phyloP scores from a whole-genome alignment of 2,329 filamentous ascomycete genomes.

The Arachnomyces sp. region DNA sequence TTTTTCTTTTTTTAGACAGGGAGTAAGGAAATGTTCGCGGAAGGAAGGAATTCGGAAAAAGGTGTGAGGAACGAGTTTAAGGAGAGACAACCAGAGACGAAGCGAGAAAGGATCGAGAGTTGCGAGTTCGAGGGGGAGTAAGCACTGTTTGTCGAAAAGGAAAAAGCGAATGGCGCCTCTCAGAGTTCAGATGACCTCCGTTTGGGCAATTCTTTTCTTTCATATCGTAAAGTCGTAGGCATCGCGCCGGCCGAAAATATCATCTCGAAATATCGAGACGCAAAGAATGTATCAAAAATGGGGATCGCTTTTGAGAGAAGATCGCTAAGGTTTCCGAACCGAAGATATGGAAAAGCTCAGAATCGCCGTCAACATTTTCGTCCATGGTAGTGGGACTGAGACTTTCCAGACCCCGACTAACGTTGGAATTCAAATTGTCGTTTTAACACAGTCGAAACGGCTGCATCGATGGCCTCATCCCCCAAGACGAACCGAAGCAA shows the following conservation, averaged over 20 bases:
- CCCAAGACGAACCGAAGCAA: neutral
- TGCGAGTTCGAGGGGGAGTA: conserved; percentile 1
- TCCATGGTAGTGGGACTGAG: neutral
- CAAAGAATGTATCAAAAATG: conserved; percentile 12
- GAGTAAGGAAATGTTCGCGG: conserved; percentile 4
- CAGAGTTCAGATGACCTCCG: too few species aligned
- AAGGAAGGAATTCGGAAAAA: conserved; percentile 9
- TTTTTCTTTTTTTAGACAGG: too few species aligned
- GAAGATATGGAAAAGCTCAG: conserved; percentile 14
- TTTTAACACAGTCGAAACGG: neutral
- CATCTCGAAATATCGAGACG: neutral
- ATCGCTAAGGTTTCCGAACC: conserved; percentile 7
- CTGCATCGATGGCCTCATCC: neutral
- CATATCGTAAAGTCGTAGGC: too few species aligned
- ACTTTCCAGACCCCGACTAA: neutral
- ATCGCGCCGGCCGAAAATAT: conserved; percentile 18
- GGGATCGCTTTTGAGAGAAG: too few species aligned
- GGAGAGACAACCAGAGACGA: conserved; percentile 15
- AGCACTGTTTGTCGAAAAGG: too few species aligned
- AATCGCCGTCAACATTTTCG: conserved; percentile 2
- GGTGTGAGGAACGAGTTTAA: conserved; percentile 6
- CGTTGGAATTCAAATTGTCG: neutral
- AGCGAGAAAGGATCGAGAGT: conserved; percentile 8
- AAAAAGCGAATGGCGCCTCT: too few species aligned
- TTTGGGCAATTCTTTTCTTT: too few species aligned